Conservation (phyloP, 1,284 basidiomycete genomes). For the Cerrena zonata region DNA sequence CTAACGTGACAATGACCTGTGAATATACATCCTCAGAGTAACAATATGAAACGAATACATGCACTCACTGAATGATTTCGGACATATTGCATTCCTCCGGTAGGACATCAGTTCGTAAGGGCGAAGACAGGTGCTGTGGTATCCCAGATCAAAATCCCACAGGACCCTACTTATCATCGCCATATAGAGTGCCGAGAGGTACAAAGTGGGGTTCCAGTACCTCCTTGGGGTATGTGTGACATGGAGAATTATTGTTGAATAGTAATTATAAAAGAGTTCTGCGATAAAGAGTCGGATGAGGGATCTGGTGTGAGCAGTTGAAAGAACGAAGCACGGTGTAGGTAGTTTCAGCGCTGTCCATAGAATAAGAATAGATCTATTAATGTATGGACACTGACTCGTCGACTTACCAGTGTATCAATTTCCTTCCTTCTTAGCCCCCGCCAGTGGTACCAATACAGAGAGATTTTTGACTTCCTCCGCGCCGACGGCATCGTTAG, state of each 20-base stretch:
- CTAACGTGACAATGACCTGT: too few relatives aligned
- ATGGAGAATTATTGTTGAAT: conserved; percentile 50
- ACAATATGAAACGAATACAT: too few relatives aligned
- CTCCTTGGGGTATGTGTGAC: conserved; percentile 53
- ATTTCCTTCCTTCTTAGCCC: conserved; percentile 52
- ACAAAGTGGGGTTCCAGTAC: conserved; percentile 58
- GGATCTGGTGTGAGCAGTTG: conserved; percentile 34
- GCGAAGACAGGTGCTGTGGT: too few relatives aligned
- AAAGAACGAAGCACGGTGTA: conserved; percentile 51
- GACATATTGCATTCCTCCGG: too few relatives aligned
- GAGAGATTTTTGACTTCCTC: conserved; percentile 59
- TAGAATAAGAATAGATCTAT: too few relatives aligned
- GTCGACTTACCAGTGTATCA: conserved; percentile 54
- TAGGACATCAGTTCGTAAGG: too few relatives aligned
- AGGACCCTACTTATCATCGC: too few relatives aligned
- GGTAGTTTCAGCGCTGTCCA: conserved; percentile 61
- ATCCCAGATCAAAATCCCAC: too few relatives aligned
- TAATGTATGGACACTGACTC: too few relatives aligned
- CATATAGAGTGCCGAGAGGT: conserved; percentile 51
- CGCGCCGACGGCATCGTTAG: conserved; percentile 38
- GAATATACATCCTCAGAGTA: too few relatives aligned
- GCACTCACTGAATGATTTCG: too few relatives aligned
- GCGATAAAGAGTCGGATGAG: conserved; percentile 13
- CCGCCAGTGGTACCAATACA: conserved; percentile 60
- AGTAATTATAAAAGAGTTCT: conserved; percentile 17